These are phyloP conservation scores for Kwoniella botswanensis DNA, from an alignment of 768 basidiomycete species.

Conservation along the genomic window DNA sequence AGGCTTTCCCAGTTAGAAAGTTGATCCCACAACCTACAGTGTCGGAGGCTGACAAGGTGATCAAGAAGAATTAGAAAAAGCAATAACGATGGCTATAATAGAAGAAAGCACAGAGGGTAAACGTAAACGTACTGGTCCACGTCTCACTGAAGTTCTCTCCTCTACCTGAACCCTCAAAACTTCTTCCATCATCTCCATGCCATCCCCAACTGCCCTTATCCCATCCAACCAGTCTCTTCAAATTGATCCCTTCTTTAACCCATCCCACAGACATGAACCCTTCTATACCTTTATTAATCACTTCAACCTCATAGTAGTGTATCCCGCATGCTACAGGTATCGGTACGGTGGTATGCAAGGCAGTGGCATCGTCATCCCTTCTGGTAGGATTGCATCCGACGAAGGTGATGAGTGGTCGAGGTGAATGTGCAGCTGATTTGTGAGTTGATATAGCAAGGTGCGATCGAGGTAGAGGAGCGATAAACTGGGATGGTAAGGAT, in stretches of 20 bases:
- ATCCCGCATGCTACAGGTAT: constrained; percentile 87
- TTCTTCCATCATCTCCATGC: constrained; percentile 58
- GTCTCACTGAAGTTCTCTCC: constrained; percentile 76
- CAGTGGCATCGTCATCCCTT: constrained; percentile 80
- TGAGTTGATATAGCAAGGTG: constrained; percentile 25
- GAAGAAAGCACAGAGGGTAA: not conserved
- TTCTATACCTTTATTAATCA: constrained; percentile 77
- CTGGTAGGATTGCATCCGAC: constrained; percentile 40
- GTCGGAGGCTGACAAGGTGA: constrained; percentile 70
- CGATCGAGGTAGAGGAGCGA: constrained; percentile 15
- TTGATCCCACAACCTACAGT: constrained; percentile 91
- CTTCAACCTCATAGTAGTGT: constrained; percentile 91
- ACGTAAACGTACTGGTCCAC: constrained; percentile 72
- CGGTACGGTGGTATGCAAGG: constrained; percentile 75
- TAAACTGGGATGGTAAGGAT: constrained; percentile 23
- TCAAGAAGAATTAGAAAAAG: no score
- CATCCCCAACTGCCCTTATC: constrained; percentile 56
- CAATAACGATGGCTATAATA: no score
- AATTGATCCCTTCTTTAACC: constrained; percentile 31
- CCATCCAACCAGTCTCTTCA: constrained; percentile 56
- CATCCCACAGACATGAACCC: constrained; percentile 66
- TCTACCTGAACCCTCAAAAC: constrained; percentile 71
- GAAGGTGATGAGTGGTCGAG: constrained; percentile 39
- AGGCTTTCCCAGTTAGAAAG: constrained; percentile 73
- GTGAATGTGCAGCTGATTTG: not conserved